Evolutionary conservation across 176 grass and related monocot species (phyloP), one percentile per base, ranked within the genome.

Genomic region (Miscanthus lutarioriparius): DNA sequence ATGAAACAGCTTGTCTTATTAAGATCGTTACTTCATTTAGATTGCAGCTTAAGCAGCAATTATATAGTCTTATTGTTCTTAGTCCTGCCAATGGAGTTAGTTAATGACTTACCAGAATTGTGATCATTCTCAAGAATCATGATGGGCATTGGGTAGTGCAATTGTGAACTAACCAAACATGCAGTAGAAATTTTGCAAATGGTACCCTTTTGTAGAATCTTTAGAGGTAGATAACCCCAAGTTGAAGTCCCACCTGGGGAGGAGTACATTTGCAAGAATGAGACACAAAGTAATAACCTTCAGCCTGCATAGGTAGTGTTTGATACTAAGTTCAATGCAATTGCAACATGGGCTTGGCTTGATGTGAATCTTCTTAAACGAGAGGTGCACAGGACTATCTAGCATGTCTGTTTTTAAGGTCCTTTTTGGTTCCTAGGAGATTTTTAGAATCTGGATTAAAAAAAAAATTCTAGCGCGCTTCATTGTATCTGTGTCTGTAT

Each of bases 121-220:
- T 26, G 9, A 4, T 40, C 41, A 74, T 51, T 14, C n/a, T 80
- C 58, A 56, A 74, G 7, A n/a, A 30, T 75, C 45, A 67, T 54
- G 7, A 30, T 67, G 59, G n/a, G 7, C 36, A 32, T 13, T 70
- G 36, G 13, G 1, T 71, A 36, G 65, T 79, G 19, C 14, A 64
- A 38, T 63, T 47, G 12, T 71, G 66, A 72, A 62, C 20, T 51
- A 28, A 70, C 25, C 17, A 59, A 44, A 70, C 49, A 47, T 47
- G 27, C 78, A 78, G 58, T 56, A 45, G 12, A 56, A 76, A 84
- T 40, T 53, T 49, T 74, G 23, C 59, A 54, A 53, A 66, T 7
- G 8, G 8, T 30, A 38, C 20, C n/a, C 2, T 10, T 27, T 47
- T 66, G 2, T 14, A 48, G 61, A 67, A 67, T 43, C 77, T 66